Base-by-base conservation (phyloP, 2,329 filamentous ascomycete species). In the Proliferodiscus dingleyae region DNA sequence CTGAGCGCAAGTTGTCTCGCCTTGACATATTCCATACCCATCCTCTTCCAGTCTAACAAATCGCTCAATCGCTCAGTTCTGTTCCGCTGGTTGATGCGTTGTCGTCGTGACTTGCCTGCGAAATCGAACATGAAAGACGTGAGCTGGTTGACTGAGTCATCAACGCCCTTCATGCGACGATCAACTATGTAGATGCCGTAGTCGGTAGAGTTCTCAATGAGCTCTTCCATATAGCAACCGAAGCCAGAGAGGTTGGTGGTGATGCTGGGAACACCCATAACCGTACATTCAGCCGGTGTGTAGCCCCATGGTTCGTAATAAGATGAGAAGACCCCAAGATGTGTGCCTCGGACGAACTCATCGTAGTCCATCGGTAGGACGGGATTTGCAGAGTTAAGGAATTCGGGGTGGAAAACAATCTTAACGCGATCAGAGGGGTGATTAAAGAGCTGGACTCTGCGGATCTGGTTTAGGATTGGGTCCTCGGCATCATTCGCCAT, bases 231-330 rank as follows among this genome's bases (percentile, higher is more conserved):
- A 68, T 98, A 97, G 70, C 93, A 97, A 40, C 93, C 93, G 62
- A 98, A 98, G 16, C 93, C 93, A 5, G 93, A 97, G 36, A 98
- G 73, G 68, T 98, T 98, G 22, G 91, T 97, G 9, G 93, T 97
- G 69, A 98, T 96, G 68, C 89, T 95, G 34, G 93, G 93, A 32
- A 98, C 90, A 59, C 93, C 93, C 93, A 97, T 97, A 52, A 97
- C 93, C 0, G 93, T 97, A 68, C 93, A 98, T 68, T 97, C 93
- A 42, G 93, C 91, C 0, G 91, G 93, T 2, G 93, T 98, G 69
- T 98, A 98, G 37, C 93, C 93, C 93, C 93, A 98, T 7, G 93
- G 93, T 71, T 98, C 93, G 67, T 98, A 98, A 78, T 97, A 97
- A 2, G 93, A 97, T 19, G 91, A 78, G 70, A 98, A 98, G 46